Base-by-base conservation (phyloP, 805 yeast species). In the Jamesozyma piceae region DNA sequence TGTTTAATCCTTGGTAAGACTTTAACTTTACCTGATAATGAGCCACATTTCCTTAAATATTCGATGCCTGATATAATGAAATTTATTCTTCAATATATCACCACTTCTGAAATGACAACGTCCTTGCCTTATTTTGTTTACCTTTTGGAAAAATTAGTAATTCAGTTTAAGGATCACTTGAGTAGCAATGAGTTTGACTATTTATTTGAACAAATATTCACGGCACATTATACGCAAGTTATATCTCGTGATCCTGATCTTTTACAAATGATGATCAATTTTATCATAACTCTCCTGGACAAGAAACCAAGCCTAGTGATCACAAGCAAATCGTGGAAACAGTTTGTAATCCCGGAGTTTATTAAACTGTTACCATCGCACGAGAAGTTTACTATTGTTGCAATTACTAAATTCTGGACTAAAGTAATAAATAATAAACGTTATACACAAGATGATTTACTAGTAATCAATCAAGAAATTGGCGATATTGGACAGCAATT, bases 191-290 rank as follows among this genome's bases (percentile, higher is more conserved):
- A 55, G 8, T 58, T 74, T 26, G 64, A 62, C 24, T 60, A 56
- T 5, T 53, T 75, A 11, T 50, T 77, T 5, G 48, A 63, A 10
- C 50, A 58, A 20, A 56, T 73, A 3, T 71, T 77, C 41, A 45
- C 69, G 3, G 50, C 57, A 2, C 64, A 62, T 33, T 48, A 60
- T 37, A 47, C 68, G 9, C 53, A 49, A 2, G 38, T 64, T 1
- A 61, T 79, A 5, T 60, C 62, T 4, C 49, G 57, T 2, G 89
- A 82, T 54, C 80, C 84, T 0, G 89, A 82, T 52, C 51, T 77
- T 31, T 51, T 75, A 14, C 79, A 77, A 49, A 55, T 73, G 1
- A 61, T 75, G 10, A 59, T 79, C 14, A 71, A 69, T n/a, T 58
- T 81, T 31, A 68, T 78, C 38, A 62, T 74, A 8, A 64, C 76